A percentile compares a stretch with the other conserved stretches of the same genome.
Conservation (phyloP, 805 yeast genomes). For the Yarrowia sp. region DNA sequence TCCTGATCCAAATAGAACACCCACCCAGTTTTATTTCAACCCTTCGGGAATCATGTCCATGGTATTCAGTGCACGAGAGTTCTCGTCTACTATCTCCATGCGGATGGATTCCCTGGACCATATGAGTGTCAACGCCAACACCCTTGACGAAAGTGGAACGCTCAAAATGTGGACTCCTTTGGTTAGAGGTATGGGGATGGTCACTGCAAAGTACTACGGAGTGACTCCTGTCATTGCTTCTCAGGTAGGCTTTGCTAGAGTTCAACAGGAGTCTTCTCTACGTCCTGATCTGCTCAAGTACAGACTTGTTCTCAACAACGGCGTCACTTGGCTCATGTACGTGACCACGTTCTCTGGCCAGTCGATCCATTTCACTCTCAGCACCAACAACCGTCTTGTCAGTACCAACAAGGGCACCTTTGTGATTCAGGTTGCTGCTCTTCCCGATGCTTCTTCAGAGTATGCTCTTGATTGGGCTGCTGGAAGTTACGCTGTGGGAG, state of each 20-base stretch:
- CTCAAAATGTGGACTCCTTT: slow-evolving; percentile 51
- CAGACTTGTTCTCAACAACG: slow-evolving; percentile 60
- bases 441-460: slow-evolving; percentile 51
- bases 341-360: slow-evolving; percentile 46
- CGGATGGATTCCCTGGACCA: slow-evolving; percentile 47
- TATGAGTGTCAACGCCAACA: slow-evolving; percentile 42
- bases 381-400: slow-evolving; percentile 54
- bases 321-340: slow-evolving; percentile 71
- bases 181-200: slow-evolving; percentile 68
- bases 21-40: slow-evolving; percentile 60
- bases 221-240: slow-evolving; percentile 53
- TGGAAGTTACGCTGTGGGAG: slow-evolving; percentile 64
- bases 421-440: slow-evolving; percentile 66
- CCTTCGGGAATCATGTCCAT: slow-evolving; percentile 64
- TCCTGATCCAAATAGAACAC: slow-evolving; percentile 55
- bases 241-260: slow-evolving; percentile 66
- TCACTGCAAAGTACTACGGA: slow-evolving; percentile 56
- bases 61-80: slow-evolving; percentile 61
- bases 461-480: slow-evolving; percentile 63
- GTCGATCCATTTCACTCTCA: slow-evolving; percentile 46
- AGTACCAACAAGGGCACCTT: slow-evolving; percentile 56
- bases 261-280: slow-evolving; percentile 53
- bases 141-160: slow-evolving; percentile 39
- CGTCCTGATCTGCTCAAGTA: slow-evolving; percentile 60
- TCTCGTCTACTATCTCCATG: slow-evolving; percentile 54